These are phyloP conservation scores for Penicillium salamii DNA, from an alignment of 495 filamentous ascomycete species.

Conservation along the genomic window DNA sequence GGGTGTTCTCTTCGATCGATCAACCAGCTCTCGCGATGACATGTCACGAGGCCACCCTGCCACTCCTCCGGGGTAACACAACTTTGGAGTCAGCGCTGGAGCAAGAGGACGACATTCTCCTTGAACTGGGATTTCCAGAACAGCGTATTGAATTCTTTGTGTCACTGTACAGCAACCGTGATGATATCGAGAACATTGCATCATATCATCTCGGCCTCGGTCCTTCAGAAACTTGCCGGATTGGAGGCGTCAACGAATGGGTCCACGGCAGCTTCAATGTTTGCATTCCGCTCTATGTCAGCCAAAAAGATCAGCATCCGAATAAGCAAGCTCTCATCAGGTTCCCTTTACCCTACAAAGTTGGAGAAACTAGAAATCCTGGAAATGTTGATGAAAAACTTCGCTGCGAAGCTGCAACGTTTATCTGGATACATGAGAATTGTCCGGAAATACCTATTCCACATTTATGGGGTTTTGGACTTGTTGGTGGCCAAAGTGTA, in stretches of 20 bases:
- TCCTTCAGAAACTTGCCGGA: slow-evolving; percentile 7
- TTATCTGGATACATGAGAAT: slow-evolving; percentile 1
- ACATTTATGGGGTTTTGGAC: no score
- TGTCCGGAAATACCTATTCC: not conserved
- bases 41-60: not conserved
- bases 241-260: slow-evolving; percentile 31
- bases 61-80: not conserved
- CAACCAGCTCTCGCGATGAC: not conserved
- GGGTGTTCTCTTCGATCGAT: no score
- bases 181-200: not conserved
- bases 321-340: slow-evolving; percentile 16
- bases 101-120: slow-evolving; percentile 4
- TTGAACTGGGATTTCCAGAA: not conserved
- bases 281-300: slow-evolving; percentile 26
- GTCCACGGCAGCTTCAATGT: slow-evolving; percentile 41
- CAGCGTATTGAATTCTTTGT: not conserved
- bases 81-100: not conserved
- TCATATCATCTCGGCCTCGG: slow-evolving; percentile 3
- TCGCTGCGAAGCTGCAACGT: slow-evolving; percentile 23
- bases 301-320: not conserved
- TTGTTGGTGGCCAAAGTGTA: no score
- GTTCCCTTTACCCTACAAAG: slow-evolving; percentile 37
- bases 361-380: slow-evolving; percentile 30
- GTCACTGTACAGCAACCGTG: not conserved
- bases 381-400: slow-evolving; percentile 42